phyloP scores from a whole-genome alignment of 768 basidiomycete genomes.

The Boletus bicolor region DNA sequence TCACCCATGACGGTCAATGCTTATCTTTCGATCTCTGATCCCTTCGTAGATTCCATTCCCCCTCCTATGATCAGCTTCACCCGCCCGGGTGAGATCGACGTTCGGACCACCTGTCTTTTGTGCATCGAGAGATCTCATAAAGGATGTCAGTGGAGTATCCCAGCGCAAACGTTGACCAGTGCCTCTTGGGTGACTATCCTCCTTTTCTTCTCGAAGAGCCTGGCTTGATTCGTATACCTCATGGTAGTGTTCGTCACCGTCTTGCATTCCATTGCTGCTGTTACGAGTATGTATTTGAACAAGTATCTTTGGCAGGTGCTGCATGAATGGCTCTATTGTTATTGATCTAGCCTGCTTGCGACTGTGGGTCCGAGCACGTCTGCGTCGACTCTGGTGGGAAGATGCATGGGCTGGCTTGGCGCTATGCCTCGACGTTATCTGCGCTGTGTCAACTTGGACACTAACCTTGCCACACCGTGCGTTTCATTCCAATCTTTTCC shows the following conservation, averaged over 20 bases:
- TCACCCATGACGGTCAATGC: not conserved
- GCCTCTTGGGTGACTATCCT: slow-evolving; percentile 3
- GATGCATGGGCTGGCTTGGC: slow-evolving; percentile 10
- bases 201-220: not conserved
- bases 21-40: not conserved
- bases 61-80: not conserved
- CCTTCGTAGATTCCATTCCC: not conserved
- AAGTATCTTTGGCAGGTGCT: not conserved
- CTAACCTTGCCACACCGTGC: slow-evolving; percentile 1
- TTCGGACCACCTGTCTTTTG: not conserved
- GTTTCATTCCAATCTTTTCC: not conserved
- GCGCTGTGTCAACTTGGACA: slow-evolving; percentile 10
- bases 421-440: not conserved
- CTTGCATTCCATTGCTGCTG: slow-evolving; percentile 4
- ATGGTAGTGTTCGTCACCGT: slow-evolving; percentile 8
- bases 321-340: not conserved
- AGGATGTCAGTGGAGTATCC: slow-evolving; percentile 3
- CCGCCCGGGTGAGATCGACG: not conserved
- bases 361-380: slow-evolving; percentile 7
- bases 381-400: slow-evolving; percentile 14
- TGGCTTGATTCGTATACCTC: not conserved
- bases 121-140: not conserved
- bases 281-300: slow-evolving; percentile 5
- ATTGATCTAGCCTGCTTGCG: slow-evolving; percentile 1
- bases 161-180: not conserved